Evolutionary conservation across 2,329 filamentous ascomycete genomes (phyloP).

Genomic region (Colletotrichum destructivum): DNA sequence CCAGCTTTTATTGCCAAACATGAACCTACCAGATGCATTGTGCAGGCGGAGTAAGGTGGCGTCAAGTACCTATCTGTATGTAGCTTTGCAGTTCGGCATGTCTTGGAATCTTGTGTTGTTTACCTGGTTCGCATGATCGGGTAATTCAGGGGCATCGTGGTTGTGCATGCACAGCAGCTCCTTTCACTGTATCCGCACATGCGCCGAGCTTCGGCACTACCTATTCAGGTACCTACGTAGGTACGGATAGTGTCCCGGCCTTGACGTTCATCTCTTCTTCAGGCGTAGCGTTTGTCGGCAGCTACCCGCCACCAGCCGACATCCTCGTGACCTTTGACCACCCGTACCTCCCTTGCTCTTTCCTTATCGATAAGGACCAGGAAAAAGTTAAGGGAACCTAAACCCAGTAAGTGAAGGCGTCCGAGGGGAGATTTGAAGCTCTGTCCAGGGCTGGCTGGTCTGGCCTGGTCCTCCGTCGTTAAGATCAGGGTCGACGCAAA

Average conservation of each 20-base stretch:
- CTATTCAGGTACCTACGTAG: neutral
- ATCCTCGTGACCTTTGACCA: slow-evolving; percentile 30
- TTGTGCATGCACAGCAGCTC: neutral
- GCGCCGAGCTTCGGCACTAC: neutral
- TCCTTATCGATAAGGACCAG: slow-evolving; percentile 39
- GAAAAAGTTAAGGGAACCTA: slow-evolving; percentile 42
- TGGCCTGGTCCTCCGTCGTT: slow-evolving; percentile 20
- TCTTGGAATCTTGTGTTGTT: neutral
- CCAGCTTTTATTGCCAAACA: neutral
- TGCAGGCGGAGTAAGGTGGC: neutral
- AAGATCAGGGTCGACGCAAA: slow-evolving; percentile 30
- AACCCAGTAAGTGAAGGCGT: slow-evolving; percentile 31
- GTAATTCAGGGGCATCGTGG: neutral
- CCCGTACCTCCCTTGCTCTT: slow-evolving; percentile 10
- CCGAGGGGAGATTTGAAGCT: slow-evolving; percentile 36
- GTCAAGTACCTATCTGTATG: neutral
- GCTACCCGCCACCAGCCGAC: slow-evolving; percentile 18
- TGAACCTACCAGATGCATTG: neutral
- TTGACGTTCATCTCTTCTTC: slow-evolving; percentile 38
- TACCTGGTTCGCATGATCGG: neutral
- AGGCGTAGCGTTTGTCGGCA: slow-evolving; percentile 2
- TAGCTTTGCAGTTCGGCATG: neutral
- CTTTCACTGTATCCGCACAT: neutral
- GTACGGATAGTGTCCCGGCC: neutral
- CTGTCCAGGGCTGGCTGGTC: slow-evolving; percentile 30